These are phyloP conservation scores for Trichosporon ovoides DNA, from an alignment of 1,284 basidiomycete genomes.

Conservation along the genomic window DNA sequence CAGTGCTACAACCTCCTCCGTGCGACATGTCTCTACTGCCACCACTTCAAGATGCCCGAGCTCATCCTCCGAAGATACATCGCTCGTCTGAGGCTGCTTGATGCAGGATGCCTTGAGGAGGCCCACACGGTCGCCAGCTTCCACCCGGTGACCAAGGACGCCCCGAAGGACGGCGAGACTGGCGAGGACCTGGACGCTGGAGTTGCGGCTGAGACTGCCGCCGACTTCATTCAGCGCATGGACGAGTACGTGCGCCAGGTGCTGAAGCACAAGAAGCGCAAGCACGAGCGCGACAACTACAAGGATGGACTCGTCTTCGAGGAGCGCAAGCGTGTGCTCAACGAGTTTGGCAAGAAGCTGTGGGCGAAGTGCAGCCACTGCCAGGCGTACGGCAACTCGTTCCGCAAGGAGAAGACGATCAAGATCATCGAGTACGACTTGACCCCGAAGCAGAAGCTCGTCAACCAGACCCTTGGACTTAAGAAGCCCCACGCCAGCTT, in stretches of 20 bases:
- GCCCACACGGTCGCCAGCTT: conserved; percentile 71
- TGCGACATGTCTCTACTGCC: conserved; percentile 92
- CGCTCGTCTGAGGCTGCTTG: conserved; percentile 82
- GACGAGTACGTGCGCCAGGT: conserved; percentile 67
- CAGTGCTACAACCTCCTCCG: conserved; percentile 86
- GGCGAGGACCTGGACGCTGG: conserved; percentile 48
- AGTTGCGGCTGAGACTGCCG: conserved; percentile 52
- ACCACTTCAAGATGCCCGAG: conserved; percentile 78
- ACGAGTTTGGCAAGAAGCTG: conserved; percentile 68
- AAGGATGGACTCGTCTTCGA: conserved; percentile 86
- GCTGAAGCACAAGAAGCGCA: conserved; percentile 56
- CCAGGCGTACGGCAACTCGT: conserved; percentile 64
- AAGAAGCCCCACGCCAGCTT: conserved; percentile 21
- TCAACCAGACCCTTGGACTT: conserved; percentile 56
- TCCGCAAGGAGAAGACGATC: conserved; percentile 88
- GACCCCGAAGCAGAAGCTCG: conserved; percentile 67
- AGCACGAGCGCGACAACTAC: conserved; percentile 70
- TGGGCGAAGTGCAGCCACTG: conserved; percentile 69
- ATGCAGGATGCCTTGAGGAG: conserved; percentile 80
- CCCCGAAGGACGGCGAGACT: conserved; percentile 46
- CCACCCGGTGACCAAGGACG: conserved; percentile 38
- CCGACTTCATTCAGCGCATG: conserved; percentile 63
- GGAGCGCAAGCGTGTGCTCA: conserved; percentile 73
- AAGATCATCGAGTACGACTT: conserved; percentile 94
- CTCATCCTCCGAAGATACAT: conserved; percentile 69